phyloP scores from a whole-genome alignment of 768 basidiomycete species.

The Podaxis rugospora region DNA sequence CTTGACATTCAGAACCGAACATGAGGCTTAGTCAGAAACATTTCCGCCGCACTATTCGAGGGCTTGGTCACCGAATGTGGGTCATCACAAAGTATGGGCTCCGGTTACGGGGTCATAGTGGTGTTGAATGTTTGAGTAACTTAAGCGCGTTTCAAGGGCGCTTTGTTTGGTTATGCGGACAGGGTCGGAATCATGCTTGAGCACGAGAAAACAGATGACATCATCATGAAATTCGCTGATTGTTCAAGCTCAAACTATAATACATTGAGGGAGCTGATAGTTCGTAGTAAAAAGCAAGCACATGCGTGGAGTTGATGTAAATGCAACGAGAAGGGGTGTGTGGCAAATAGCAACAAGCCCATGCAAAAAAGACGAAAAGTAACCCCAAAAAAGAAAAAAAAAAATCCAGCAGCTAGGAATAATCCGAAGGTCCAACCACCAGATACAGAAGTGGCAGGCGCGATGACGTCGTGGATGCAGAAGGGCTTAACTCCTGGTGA shows the following conservation, averaged over 20 bases:
- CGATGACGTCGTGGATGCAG: background rate
- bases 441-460: background rate
- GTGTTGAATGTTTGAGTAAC: too few relatives aligned
- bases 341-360: background rate
- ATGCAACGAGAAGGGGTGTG: background rate
- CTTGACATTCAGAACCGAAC: background rate
- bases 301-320: background rate
- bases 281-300: background rate
- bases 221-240: background rate
- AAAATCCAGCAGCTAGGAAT: background rate
- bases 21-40: constrained; percentile 7
- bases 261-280: background rate
- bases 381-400: background rate
- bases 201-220: background rate
- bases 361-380: background rate
- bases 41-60: background rate
- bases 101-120: too few relatives aligned
- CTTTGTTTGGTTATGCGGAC: too few relatives aligned
- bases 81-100: background rate
- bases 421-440: background rate
- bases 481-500: background rate
- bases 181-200: too few relatives aligned
- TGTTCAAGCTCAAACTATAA: background rate
- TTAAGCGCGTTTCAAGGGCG: too few relatives aligned
- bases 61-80: background rate